A percentile compares a stretch with the other conserved stretches of the same genome.
phyloP scores from a whole-genome alignment of 352 stramenopile species.

The Phytophthora crassamura region DNA sequence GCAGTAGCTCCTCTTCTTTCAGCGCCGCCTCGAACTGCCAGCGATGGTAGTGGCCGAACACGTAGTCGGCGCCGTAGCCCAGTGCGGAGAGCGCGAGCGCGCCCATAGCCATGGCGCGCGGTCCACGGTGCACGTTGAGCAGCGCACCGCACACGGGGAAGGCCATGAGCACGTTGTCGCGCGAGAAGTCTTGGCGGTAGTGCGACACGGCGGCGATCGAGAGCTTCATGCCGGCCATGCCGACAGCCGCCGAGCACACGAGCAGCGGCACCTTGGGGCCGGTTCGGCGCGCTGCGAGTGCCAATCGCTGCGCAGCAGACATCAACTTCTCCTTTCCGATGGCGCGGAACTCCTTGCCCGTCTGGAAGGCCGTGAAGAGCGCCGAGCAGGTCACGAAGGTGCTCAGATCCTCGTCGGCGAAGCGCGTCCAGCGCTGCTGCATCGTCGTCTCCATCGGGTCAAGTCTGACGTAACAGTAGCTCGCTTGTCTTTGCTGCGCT shows the following conservation, averaged over 20 bases:
- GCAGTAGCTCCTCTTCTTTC: constrained; percentile 22
- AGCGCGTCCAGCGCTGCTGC: constrained; percentile 49
- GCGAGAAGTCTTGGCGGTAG: constrained; percentile 62
- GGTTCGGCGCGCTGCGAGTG: constrained; percentile 41
- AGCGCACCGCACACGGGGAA: constrained; percentile 57
- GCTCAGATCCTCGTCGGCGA: constrained; percentile 53
- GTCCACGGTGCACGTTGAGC: constrained; percentile 48
- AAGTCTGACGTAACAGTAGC: not conserved
- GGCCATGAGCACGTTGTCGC: constrained; percentile 55
- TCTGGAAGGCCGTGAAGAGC: constrained; percentile 37
- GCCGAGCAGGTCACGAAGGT: constrained; percentile 41
- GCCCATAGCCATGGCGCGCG: constrained; percentile 49
- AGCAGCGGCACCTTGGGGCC: constrained; percentile 47
- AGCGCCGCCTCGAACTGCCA: constrained; percentile 35
- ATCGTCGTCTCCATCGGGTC: constrained; percentile 30
- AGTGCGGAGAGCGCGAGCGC: constrained; percentile 46
- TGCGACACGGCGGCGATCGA: constrained; percentile 52
- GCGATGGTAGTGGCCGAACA: constrained; percentile 36
- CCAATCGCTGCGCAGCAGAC: constrained; percentile 27
- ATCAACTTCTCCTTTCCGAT: constrained; percentile 10
- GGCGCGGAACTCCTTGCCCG: constrained; percentile 40
- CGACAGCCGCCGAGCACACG: constrained; percentile 46
- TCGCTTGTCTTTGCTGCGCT: constrained; percentile 20
- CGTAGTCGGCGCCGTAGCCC: constrained; percentile 48
- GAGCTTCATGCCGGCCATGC: constrained; percentile 67